Conservation (phyloP, 2,329 filamentous ascomycete genomes). For the Grosmannia huntii region DNA sequence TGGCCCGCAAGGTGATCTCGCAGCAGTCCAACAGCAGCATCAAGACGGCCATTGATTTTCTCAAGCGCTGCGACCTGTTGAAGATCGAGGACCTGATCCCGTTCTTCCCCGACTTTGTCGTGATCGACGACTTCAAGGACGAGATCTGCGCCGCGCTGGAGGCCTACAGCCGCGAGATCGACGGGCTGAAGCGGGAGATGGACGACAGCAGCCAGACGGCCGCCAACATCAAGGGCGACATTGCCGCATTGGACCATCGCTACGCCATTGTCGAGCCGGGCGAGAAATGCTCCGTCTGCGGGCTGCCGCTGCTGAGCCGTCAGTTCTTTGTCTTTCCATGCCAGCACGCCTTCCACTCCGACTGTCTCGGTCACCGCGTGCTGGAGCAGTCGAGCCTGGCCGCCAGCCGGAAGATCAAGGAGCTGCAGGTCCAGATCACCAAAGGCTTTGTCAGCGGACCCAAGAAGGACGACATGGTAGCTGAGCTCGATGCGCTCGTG, state of each 20-base stretch:
- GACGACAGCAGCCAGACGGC: slow-evolving; percentile 85
- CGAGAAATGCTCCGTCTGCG: slow-evolving; percentile 84
- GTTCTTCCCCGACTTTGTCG: slow-evolving; percentile 96
- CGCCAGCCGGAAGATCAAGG: slow-evolving; percentile 66
- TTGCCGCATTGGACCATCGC: slow-evolving; percentile 69
- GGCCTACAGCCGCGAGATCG: slow-evolving; percentile 85
- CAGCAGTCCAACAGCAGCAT: slow-evolving; percentile 68
- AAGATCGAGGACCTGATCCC: slow-evolving; percentile 95
- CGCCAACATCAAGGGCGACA: slow-evolving; percentile 80
- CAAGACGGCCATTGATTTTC: slow-evolving; percentile 85
- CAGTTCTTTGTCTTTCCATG: slow-evolving; percentile 99
- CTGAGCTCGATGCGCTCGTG: slow-evolving; percentile 83
- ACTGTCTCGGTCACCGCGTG: slow-evolving; percentile 79
- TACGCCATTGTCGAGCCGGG: slow-evolving; percentile 96
- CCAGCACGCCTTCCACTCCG: slow-evolving; percentile 94
- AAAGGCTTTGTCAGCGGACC: slow-evolving; percentile 57
- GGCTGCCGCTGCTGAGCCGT: slow-evolving; percentile 69
- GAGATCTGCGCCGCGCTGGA: slow-evolving; percentile 92
- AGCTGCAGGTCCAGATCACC: slow-evolving; percentile 73
- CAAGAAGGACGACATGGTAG: slow-evolving; percentile 70
- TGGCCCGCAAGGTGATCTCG: slow-evolving; percentile 87
- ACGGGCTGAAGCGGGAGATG: slow-evolving; percentile 83
- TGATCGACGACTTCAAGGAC: slow-evolving; percentile 98
- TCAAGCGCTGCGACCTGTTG: slow-evolving; percentile 80
- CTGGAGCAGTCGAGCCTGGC: slow-evolving; percentile 67